phyloP scores from a whole-genome alignment of 148 eudicot species.

The Rhododendron simsii region DNA sequence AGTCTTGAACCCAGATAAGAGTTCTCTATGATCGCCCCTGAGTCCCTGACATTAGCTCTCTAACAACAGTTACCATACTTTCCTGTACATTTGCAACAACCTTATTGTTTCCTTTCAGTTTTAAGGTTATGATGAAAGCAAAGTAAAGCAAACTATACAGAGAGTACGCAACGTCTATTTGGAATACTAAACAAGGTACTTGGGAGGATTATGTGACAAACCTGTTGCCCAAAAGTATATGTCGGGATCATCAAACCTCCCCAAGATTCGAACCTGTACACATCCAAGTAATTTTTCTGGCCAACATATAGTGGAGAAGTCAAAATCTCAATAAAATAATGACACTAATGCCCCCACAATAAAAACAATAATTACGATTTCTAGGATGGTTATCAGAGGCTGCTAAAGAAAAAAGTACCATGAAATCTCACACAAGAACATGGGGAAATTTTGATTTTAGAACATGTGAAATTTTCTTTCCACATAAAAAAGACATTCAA shows the following conservation, averaged over 20 bases:
- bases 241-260: slow-evolving; percentile 87
- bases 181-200: neutral
- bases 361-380: neutral
- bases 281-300: slow-evolving; percentile 93
- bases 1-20: neutral
- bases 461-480: neutral
- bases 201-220: slow-evolving; percentile 19
- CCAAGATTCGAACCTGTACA: slow-evolving; percentile 86
- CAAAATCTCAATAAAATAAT: slow-evolving; percentile 6
- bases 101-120: neutral
- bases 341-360: neutral
- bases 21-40: neutral
- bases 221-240: slow-evolving; percentile 82
- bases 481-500: neutral
- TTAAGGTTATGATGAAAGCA: neutral
- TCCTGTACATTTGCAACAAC: neutral
- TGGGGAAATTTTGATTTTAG: neutral
- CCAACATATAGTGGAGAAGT: slow-evolving; percentile 19
- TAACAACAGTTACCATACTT: neutral
- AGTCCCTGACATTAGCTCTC: neutral
- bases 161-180: neutral
- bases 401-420: neutral
- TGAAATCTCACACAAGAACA: neutral
- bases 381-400: neutral
- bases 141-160: neutral